Conservation (phyloP, 805 yeast genomes). For the Candida manassasensis region DNA sequence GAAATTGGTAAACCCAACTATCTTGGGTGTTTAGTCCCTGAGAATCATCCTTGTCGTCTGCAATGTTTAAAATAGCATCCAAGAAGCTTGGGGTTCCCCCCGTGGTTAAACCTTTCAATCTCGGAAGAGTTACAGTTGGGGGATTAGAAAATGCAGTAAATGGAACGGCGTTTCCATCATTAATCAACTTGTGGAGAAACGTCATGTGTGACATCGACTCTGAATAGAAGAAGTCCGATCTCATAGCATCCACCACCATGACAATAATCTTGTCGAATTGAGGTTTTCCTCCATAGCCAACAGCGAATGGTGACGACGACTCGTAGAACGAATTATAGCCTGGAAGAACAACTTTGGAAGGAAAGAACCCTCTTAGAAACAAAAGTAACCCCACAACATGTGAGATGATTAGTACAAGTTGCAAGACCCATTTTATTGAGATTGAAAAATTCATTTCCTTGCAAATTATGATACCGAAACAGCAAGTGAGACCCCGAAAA, state of each 20-base stretch:
- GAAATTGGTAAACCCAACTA: conserved; percentile 79
- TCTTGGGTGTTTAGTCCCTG: conserved; percentile 71
- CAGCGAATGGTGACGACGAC: conserved; percentile 1
- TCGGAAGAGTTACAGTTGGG: conserved; percentile 93
- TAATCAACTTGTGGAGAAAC: conserved; percentile 60
- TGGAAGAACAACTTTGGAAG: conserved; percentile 72
- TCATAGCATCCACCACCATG: conserved; percentile 88
- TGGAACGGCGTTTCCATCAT: conserved; percentile 70
- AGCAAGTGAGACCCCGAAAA: too few species aligned
- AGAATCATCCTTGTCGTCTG: conserved; percentile 77
- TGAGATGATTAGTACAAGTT: conserved; percentile 5
- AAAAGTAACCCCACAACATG: conserved; percentile 47
- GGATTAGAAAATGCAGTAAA: conserved; percentile 91
- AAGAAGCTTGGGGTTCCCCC: conserved; percentile 93
- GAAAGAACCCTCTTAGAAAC: conserved; percentile 84
- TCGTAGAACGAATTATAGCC: conserved; percentile 44
- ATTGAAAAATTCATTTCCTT: conserved; percentile 1
- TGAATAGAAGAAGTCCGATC: conserved; percentile 81
- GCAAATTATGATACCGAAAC: too few species aligned
- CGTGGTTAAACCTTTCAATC: conserved; percentile 88
- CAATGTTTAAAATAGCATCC: conserved; percentile 90
- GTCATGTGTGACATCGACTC: conserved; percentile 55
- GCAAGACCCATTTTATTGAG: conserved; percentile 13
- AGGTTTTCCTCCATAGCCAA: conserved; percentile 23
- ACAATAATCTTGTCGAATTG: conserved; percentile 66